phyloP scores from a whole-genome alignment of 179 eudicot genomes.

The Actinidia polygama region DNA sequence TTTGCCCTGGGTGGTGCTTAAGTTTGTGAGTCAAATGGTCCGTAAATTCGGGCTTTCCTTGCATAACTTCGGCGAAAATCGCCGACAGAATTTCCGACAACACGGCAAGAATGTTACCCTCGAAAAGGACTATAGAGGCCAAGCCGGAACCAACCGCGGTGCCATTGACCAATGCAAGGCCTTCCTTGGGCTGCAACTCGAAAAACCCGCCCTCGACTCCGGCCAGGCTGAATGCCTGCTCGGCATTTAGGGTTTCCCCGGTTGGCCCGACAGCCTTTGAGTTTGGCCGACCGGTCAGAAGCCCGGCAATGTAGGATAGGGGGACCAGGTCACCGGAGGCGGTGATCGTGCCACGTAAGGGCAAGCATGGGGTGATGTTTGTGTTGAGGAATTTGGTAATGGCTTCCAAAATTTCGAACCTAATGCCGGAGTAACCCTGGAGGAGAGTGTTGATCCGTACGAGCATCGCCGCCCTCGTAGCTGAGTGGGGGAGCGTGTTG shows the following conservation, averaged over 20 bases:
- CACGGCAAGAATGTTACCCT: slow-evolving; percentile 40
- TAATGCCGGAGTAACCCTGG: slow-evolving; percentile 78
- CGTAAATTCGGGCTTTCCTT: slow-evolving; percentile 47
- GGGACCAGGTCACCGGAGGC: slow-evolving; percentile 65
- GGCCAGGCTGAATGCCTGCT: slow-evolving; percentile 39
- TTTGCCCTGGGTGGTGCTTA: slow-evolving; percentile 56
- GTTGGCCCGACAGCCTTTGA: slow-evolving; percentile 38
- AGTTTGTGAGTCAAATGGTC: slow-evolving; percentile 48
- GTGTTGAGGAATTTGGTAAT: slow-evolving; percentile 60
- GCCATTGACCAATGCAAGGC: slow-evolving; percentile 37
- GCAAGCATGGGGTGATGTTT: slow-evolving; percentile 67
- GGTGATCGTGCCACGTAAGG: slow-evolving; percentile 62
- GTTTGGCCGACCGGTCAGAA: slow-evolving; percentile 51
- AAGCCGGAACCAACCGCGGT: slow-evolving; percentile 36
- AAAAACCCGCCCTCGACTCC: slow-evolving; percentile 40
- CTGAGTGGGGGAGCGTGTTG: slow-evolving; percentile 56
- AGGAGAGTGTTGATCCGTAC: slow-evolving; percentile 76
- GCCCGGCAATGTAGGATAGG: slow-evolving; percentile 52
- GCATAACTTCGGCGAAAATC: slow-evolving; percentile 46
- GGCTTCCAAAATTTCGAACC: slow-evolving; percentile 68
- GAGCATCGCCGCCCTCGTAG: slow-evolving; percentile 72
- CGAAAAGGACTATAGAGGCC: slow-evolving; percentile 39
- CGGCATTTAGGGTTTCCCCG: slow-evolving; percentile 30
- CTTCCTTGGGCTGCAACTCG: slow-evolving; percentile 44
- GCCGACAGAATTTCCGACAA: slow-evolving; percentile 38